Evolutionary conservation across 441 rosid species (phyloP).

Genomic region (Omphalea diandra): DNA sequence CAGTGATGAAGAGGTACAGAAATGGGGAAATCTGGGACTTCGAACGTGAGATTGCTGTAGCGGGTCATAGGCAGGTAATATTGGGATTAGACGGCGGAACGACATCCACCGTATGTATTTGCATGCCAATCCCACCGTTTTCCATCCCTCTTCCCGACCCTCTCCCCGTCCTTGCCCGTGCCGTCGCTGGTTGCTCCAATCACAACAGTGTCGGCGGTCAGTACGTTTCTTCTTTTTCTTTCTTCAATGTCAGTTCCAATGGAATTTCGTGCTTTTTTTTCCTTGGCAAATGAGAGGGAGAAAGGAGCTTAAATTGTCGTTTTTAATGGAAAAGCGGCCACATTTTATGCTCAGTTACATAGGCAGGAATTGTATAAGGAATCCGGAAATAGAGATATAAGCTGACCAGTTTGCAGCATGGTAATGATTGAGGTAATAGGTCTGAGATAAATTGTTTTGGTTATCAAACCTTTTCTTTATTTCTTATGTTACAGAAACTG

Average conservation of each 20-base stretch:
- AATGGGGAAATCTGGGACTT: slow-evolving; percentile 71
- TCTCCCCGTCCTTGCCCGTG: slow-evolving; percentile 58
- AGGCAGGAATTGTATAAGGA: neutral
- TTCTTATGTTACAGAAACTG: slow-evolving; percentile 50
- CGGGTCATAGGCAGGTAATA: slow-evolving; percentile 35
- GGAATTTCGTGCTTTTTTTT: too few species aligned
- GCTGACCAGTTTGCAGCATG: too few species aligned
- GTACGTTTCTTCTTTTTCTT: neutral
- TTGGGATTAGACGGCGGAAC: slow-evolving; percentile 72
- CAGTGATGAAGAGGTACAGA: slow-evolving; percentile 50
- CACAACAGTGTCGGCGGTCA: slow-evolving; percentile 76
- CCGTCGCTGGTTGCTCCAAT: slow-evolving; percentile 70
- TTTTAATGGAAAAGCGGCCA: neutral
- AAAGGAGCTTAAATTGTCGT: too few species aligned
- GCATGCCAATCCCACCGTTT: slow-evolving; percentile 51
- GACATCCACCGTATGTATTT: slow-evolving; percentile 68
- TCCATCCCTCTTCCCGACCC: slow-evolving; percentile 49
- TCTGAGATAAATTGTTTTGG: too few species aligned
- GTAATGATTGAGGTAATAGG: too few species aligned
- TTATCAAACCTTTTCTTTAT: neutral
- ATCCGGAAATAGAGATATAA: too few species aligned
- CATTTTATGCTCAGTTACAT: slow-evolving; percentile 2
- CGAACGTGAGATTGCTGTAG: slow-evolving; percentile 35
- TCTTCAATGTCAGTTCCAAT: neutral
- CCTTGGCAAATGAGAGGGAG: too few species aligned